Conservation (phyloP, 2,329 filamentous ascomycete species). For the Arachnomyces sp. region DNA sequence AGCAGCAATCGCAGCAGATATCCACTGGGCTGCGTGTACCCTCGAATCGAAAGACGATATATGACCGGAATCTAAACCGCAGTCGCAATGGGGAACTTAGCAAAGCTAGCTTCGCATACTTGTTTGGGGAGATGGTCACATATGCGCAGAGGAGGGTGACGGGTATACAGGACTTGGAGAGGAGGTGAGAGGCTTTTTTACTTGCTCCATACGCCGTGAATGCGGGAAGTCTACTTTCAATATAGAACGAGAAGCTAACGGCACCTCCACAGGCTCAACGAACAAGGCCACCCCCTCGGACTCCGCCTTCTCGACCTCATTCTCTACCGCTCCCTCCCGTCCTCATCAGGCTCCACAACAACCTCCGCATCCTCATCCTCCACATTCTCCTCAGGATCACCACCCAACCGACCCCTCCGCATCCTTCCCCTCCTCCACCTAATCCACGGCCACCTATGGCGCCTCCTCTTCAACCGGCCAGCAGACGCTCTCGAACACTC, state of each 20-base stretch:
- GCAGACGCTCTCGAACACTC: slow-evolving; percentile 91
- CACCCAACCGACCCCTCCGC: slow-evolving; percentile 70
- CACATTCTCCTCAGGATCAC: slow-evolving; percentile 51
- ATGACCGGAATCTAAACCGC: slow-evolving; percentile 88
- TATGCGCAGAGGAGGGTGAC: slow-evolving; percentile 88
- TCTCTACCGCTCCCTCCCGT: slow-evolving; percentile 73
- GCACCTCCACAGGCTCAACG: slow-evolving; percentile 59
- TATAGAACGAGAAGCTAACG: not conserved
- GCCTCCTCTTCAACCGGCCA: slow-evolving; percentile 80
- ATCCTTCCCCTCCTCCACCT: slow-evolving; percentile 90
- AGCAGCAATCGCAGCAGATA: slow-evolving; percentile 27
- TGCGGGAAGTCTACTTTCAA: not conserved
- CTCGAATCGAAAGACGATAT: slow-evolving; percentile 93
- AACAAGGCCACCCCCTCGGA: slow-evolving; percentile 87
- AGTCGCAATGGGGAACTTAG: slow-evolving; percentile 82
- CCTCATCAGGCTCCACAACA: slow-evolving; percentile 72
- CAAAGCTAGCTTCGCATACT: slow-evolving; percentile 86
- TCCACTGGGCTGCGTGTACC: slow-evolving; percentile 67
- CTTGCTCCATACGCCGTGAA: not conserved
- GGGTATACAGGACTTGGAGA: slow-evolving; percentile 88
- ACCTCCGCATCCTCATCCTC: slow-evolving; percentile 63
- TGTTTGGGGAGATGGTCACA: slow-evolving; percentile 93
- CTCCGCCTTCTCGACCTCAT: slow-evolving; percentile 92
- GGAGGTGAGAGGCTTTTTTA: slow-evolving; percentile 54
- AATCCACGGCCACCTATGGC: slow-evolving; percentile 87